Conservation (phyloP, 352 stramenopile genomes). For the Thalassiosira hispida region DNA sequence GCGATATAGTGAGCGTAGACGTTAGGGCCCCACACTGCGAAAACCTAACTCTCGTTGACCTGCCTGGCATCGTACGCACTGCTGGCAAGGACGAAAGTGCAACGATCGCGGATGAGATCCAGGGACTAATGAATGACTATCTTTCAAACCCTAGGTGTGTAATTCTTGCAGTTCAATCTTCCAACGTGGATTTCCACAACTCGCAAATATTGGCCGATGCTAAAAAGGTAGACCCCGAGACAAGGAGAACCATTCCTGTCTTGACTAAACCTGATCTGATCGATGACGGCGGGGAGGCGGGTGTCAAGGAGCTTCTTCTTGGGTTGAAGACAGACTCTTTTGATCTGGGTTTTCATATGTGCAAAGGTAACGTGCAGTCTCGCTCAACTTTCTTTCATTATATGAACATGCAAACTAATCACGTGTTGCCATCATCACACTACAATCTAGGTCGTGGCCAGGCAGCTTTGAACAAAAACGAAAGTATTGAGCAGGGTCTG, state of each 20-base stretch:
- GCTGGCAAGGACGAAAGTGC: conserved; percentile 83
- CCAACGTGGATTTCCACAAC: conserved; percentile 91
- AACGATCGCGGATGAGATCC: conserved; percentile 82
- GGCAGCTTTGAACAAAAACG: conserved; percentile 76
- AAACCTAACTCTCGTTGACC: conserved; percentile 88
- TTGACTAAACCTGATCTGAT: conserved; percentile 91
- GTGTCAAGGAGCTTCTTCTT: conserved; percentile 85
- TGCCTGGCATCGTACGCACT: conserved; percentile 87
- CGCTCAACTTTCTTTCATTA: no score
- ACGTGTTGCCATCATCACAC: neutral
- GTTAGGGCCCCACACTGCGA: conserved; percentile 81
- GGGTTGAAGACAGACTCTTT: conserved; percentile 85
- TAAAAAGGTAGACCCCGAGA: conserved; percentile 83
- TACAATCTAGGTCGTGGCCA: conserved; percentile 76
- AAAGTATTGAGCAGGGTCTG: conserved; percentile 79
- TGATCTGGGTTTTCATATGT: conserved; percentile 87
- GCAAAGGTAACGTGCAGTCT: conserved; percentile 74
- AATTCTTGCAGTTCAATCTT: conserved; percentile 88
- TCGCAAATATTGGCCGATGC: conserved; percentile 87
- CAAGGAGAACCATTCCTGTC: conserved; percentile 87
- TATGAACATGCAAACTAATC: neutral
- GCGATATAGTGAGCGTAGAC: conserved; percentile 88
- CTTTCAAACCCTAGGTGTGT: conserved; percentile 87
- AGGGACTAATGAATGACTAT: conserved; percentile 85
- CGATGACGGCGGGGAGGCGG: conserved; percentile 84